Evolutionary conservation across 1,139 yeast genomes (phyloP).

Genomic region (Saccharomyces pastorianus): DNA sequence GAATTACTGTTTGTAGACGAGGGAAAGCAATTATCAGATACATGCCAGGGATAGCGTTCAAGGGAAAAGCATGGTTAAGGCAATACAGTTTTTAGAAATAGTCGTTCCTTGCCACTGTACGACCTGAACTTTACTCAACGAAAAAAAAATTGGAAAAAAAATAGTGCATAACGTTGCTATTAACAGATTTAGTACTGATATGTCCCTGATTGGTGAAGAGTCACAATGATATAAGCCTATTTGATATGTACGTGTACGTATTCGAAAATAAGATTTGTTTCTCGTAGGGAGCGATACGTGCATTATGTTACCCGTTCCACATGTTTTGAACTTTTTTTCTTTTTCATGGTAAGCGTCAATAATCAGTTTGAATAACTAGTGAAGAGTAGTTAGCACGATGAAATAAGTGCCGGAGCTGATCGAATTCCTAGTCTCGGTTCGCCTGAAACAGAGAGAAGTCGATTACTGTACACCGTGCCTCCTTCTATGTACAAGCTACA

Average conservation of each 20-base stretch:
- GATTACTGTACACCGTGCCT: neutral
- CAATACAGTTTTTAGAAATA: neutral
- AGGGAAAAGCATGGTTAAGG: neutral
- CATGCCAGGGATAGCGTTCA: neutral
- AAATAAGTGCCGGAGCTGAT: neutral
- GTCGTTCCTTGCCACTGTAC: neutral
- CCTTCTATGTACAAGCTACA: constrained; percentile 24
- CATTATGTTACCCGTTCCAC: neutral
- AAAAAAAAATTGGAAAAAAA: neutral
- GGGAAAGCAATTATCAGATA: neutral
- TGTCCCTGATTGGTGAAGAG: neutral
- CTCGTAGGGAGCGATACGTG: neutral
- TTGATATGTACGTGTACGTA: neutral
- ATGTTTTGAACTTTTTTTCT: neutral
- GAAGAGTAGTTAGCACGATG: neutral
- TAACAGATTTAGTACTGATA: neutral
- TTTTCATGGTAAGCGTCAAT: neutral
- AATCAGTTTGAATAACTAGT: neutral
- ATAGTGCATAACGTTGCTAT: neutral
- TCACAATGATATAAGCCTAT: neutral
- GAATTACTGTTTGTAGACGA: neutral
- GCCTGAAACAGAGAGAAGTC: neutral
- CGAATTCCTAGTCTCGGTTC: neutral
- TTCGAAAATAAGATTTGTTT: neutral
- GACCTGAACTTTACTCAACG: neutral